These are phyloP conservation scores for Papiliotrema terrestris DNA, from an alignment of 1,284 basidiomycete species.

Conservation along the genomic window DNA sequence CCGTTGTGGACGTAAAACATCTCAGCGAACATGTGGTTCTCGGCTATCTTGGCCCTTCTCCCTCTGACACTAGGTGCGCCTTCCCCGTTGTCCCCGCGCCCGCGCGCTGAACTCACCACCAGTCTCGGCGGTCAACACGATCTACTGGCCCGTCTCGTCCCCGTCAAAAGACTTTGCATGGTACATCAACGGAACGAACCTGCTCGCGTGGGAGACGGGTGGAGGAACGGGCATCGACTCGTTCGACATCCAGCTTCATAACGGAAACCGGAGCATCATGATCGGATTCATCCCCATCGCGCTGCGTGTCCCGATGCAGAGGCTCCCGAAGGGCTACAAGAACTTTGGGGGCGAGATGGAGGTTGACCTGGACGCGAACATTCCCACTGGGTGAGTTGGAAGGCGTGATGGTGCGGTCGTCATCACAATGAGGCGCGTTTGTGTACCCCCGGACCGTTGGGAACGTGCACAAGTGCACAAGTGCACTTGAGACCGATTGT, in stretches of 20 bases:
- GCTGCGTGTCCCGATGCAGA: constrained; percentile 39
- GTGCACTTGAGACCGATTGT: too few relatives aligned
- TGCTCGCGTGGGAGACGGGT: constrained; percentile 42
- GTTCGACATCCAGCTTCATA: constrained; percentile 47
- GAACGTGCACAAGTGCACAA: too few relatives aligned
- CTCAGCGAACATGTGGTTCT: constrained; percentile 10
- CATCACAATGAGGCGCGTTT: too few relatives aligned
- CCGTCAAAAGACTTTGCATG: constrained; percentile 38
- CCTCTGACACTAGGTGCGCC: constrained; percentile 20
- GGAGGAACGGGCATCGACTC: constrained; percentile 42
- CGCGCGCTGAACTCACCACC: constrained; percentile 4
- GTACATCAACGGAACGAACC: constrained; percentile 43
- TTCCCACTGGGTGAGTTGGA: constrained; percentile 36
- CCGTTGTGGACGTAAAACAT: too few relatives aligned
- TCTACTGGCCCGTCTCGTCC: constrained; percentile 46
- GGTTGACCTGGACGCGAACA: constrained; percentile 32
- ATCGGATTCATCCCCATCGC: constrained; percentile 43
- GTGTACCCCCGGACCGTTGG: too few relatives aligned
- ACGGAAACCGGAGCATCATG: constrained; percentile 42
- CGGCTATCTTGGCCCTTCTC: constrained; percentile 13
- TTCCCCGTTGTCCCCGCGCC: neutral
- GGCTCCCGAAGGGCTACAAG: constrained; percentile 28
- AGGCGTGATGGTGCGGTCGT: too few relatives aligned
- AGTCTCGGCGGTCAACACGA: constrained; percentile 24
- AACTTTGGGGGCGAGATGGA: constrained; percentile 46